Conservation (phyloP, 1,284 basidiomycete species). For the Coniophora puteana region DNA sequence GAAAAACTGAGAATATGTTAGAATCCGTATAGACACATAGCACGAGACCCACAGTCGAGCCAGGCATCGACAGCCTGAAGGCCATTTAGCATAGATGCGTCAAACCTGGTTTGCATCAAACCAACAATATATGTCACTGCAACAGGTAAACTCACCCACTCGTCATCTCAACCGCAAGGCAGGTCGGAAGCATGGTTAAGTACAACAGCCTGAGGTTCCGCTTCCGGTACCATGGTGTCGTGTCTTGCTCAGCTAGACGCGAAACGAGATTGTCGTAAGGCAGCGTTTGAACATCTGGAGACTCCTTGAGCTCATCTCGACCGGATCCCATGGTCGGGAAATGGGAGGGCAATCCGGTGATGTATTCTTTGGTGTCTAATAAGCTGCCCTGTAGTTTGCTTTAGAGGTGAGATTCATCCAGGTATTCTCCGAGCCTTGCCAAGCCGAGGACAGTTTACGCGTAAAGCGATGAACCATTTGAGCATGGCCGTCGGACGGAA, state of each 20-base stretch:
- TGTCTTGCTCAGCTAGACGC: constrained; percentile 42
- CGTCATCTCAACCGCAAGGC: constrained; percentile 60
- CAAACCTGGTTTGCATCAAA: constrained; percentile 40
- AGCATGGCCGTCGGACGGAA: no score
- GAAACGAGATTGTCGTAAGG: constrained; percentile 37
- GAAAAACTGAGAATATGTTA: constrained; percentile 48
- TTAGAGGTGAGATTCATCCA: no score
- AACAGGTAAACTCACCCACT: constrained; percentile 38
- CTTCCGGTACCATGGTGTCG: constrained; percentile 52
- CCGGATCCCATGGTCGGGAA: no score
- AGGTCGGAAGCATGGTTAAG: constrained; percentile 51
- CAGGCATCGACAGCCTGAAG: constrained; percentile 45
- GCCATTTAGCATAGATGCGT: constrained; percentile 57
- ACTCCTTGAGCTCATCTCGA: no score
- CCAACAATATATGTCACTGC: background rate
- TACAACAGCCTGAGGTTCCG: constrained; percentile 47
- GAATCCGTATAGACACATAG: background rate
- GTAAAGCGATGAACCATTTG: no score
- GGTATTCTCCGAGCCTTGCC: no score
- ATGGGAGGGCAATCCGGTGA: no score
- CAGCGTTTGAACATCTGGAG: background rate
- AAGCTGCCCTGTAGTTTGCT: no score
- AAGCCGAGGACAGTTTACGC: no score
- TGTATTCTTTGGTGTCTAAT: no score
- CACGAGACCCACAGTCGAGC: constrained; percentile 36